Conservation (phyloP, 2,329 filamentous ascomycete species). For the Acrodontium crateriforme region DNA sequence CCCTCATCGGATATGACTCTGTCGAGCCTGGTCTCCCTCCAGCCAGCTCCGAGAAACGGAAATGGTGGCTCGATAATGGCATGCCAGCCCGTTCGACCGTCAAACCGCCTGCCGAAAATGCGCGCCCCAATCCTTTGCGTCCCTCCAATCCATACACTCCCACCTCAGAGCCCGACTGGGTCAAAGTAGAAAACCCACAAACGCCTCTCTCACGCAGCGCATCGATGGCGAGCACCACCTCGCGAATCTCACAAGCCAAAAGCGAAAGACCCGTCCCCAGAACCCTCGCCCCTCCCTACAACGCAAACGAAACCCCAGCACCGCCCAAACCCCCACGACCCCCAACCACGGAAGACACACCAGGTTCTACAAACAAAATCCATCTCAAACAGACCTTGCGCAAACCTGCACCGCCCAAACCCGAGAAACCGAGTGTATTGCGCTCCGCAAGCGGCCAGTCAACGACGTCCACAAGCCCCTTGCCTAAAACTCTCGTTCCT, state of each 20-base stretch:
- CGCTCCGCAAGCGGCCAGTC: slow-evolving; percentile 14
- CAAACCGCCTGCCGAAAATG: slow-evolving; percentile 47
- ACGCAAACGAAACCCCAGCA: slow-evolving; percentile 4
- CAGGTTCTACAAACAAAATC: slow-evolving; percentile 4
- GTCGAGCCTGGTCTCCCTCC: slow-evolving; percentile 63
- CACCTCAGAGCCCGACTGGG: slow-evolving; percentile 72
- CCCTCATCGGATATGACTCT: slow-evolving; percentile 66
- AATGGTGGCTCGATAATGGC: slow-evolving; percentile 54
- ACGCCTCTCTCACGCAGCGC: slow-evolving; percentile 10
- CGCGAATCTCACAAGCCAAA: slow-evolving; percentile 3
- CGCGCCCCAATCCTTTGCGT: slow-evolving; percentile 57
- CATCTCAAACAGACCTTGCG: slow-evolving; percentile 15
- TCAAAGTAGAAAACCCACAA: slow-evolving; percentile 32
- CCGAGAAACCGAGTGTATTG: slow-evolving; percentile 20
- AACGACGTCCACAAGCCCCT: slow-evolving; percentile 6
- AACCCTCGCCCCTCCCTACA: slow-evolving; percentile 1
- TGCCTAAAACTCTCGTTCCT: slow-evolving; percentile 6
- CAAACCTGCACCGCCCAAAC: slow-evolving; percentile 22
- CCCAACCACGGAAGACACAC: slow-evolving; percentile 3
- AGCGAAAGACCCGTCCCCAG: slow-evolving; percentile 3
- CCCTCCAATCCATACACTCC: slow-evolving; percentile 69
- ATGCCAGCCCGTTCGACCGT: slow-evolving; percentile 62
- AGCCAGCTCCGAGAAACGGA: slow-evolving; percentile 46
- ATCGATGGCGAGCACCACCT: slow-evolving; percentile 8
- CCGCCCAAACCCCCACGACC: slow-evolving; percentile 3